Evolutionary conservation across 495 filamentous ascomycete species (phyloP), one percentile per base, ranked within the genome.

Genomic region (Polyplosphaeria fusca): DNA sequence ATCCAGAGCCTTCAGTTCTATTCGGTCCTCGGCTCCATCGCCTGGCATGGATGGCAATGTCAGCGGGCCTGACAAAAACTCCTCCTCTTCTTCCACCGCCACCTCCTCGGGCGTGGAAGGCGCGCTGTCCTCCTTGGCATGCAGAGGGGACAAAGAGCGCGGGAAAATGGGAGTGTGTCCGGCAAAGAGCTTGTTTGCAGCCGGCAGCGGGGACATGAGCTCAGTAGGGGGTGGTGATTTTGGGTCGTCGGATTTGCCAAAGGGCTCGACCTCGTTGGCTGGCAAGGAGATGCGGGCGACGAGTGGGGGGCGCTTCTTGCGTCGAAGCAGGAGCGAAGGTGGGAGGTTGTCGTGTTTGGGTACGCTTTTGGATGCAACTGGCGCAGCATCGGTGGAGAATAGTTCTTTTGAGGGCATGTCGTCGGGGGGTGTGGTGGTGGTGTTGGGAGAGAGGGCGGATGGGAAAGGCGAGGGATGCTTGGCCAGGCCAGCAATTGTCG

Each of bases 111-210:
- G 47, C 11, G 40, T 50, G 20, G 38, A 16, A 2, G 14, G 18
- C 25, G 28, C 44, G 27, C 43, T 50, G 26, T 18, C 2, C 16
- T 45, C 39, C 7, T 38, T 16, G 47, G 5, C 16, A 4, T 18
- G 48, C 22, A 51, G 19, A 12, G 59, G 59, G 5, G 59, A 62
- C 18, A 56, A 16, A 4, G 55, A 47, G 20, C 47, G 49, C 11
- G 55, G 50, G 23, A 51, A 19, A 14, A 59, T 58, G 3, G 61
- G 61, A 3, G 61, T 64, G 40, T 64, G 61, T 1, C 61, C 61
- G 12, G 61, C 61, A 37, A 60, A 51, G 44, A 64, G 45, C 38
- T 7, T 60, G 28, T 64, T 59, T 30, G 26, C 37, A 4, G 44
- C 43, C 18, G 55, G 55, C 23, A 64, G 47, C n/a, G 61, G 61